Evolutionary conservation across 129 eudicot species (phyloP).

Genomic region (Tagetes patula): DNA sequence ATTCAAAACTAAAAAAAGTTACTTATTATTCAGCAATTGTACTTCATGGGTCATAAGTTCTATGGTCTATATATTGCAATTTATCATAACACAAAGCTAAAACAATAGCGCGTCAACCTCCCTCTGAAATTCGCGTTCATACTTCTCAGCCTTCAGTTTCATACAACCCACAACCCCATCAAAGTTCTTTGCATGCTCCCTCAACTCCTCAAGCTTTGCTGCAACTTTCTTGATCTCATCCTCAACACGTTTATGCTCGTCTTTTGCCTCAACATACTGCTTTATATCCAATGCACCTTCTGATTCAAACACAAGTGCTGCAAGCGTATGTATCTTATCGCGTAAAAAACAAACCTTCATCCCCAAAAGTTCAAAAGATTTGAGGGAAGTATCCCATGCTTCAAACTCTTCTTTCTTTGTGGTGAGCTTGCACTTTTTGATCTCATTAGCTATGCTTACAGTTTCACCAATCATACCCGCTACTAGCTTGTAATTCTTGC

Average conservation of each 20-base stretch:
- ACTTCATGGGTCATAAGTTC: neutral
- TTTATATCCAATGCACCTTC: conserved; percentile 31
- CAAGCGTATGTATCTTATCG: conserved; percentile 40
- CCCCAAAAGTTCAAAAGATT: conserved; percentile 61
- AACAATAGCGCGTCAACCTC: conserved; percentile 57
- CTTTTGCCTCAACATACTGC: conserved; percentile 48
- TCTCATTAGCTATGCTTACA: conserved; percentile 49
- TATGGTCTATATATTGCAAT: neutral
- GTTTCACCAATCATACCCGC: conserved; percentile 60
- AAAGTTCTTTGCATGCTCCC: conserved; percentile 32
- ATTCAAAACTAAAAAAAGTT: too few species aligned
- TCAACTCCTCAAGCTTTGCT: conserved; percentile 52
- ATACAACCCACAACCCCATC: conserved; percentile 37
- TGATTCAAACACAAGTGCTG: conserved; percentile 40
- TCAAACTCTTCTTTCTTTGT: conserved; percentile 48
- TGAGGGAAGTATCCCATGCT: conserved; percentile 60
- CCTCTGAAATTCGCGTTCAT: conserved; percentile 45
- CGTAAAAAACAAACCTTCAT: conserved; percentile 64
- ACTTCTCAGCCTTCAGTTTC: conserved; percentile 45
- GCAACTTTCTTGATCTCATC: conserved; percentile 48
- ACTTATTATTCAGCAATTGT: too few species aligned
- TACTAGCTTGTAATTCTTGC: conserved; percentile 44
- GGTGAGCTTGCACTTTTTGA: conserved; percentile 51
- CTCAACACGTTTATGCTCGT: conserved; percentile 27
- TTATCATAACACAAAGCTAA: neutral